Evolutionary conservation across 2,329 filamentous ascomycete species (phyloP).

Genomic region (Diaporthe sp.): DNA sequence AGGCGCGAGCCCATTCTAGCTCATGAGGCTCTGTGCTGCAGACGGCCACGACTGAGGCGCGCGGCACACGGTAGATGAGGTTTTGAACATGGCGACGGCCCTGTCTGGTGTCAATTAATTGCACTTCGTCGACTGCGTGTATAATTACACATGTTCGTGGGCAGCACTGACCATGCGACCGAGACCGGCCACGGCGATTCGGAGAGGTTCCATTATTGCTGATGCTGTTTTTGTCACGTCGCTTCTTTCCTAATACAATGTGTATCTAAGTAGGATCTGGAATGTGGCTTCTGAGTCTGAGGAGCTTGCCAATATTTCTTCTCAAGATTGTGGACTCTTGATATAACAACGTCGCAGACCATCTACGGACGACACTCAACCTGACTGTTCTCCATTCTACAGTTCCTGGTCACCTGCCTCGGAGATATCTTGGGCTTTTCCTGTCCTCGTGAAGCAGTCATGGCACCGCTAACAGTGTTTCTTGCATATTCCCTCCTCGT

Average conservation of each 20-base stretch:
- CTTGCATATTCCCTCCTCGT: background rate
- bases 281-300: background rate
- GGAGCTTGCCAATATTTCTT: background rate
- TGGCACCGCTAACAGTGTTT: background rate
- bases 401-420: background rate
- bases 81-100: conserved; percentile 59
- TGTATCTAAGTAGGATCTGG: background rate
- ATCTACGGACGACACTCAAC: background rate
- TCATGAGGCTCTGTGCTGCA: background rate
- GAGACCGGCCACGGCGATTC: conserved; percentile 63
- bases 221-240: background rate
- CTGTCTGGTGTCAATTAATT: background rate
- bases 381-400: background rate
- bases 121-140: background rate
- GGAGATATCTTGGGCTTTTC: background rate
- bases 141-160: background rate
- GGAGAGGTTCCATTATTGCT: conserved; percentile 44
- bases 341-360: background rate
- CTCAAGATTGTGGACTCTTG: background rate
- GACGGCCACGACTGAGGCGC: background rate
- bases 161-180: conserved; percentile 63
- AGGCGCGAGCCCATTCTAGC: conserved; percentile 58
- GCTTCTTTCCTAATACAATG: background rate
- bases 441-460: background rate
- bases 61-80: conserved; percentile 45